Evolutionary conservation across 192 early-diverging fungal genomes (phyloP).

Genomic region (Phlyctochytrium bullatum): DNA sequence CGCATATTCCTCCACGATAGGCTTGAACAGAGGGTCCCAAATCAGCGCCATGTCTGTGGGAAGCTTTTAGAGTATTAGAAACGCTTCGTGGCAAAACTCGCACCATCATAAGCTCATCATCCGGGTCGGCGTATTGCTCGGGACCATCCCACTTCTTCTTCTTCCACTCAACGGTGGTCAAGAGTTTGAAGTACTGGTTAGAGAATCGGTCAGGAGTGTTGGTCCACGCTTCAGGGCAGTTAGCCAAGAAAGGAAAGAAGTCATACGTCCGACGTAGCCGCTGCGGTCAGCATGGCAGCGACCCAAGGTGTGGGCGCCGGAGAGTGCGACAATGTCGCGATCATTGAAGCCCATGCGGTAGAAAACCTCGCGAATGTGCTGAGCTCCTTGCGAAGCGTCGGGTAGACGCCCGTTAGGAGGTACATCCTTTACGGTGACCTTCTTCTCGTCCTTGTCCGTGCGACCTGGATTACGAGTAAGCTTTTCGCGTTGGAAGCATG

Average conservation of each 20-base stretch:
- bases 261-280: conserved; percentile 50
- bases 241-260: conserved; percentile 5
- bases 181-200: conserved; percentile 82
- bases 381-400: conserved; percentile 55
- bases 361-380: conserved; percentile 62
- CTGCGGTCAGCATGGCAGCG: conserved; percentile 62
- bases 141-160: conserved; percentile 79
- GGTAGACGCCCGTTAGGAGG: conserved; percentile 71
- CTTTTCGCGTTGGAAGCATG: neutral
- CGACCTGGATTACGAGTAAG: conserved; percentile 33
- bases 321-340: conserved; percentile 75
- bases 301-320: conserved; percentile 28
- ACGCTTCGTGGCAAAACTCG: conserved; percentile 5
- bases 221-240: conserved; percentile 65
- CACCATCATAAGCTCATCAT: conserved; percentile 56
- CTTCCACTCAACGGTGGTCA: conserved; percentile 32
- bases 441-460: conserved; percentile 50
- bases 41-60: conserved; percentile 68
- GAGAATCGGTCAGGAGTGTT: conserved; percentile 83
- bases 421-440: conserved; percentile 30
- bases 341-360: conserved; percentile 58
- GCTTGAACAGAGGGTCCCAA: conserved; percentile 54
- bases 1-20: conserved; percentile 63
- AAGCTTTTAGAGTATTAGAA: conserved; percentile 14
- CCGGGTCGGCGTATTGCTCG: conserved; percentile 80